phyloP scores from a whole-genome alignment of 768 basidiomycete species.

The Mycena amicta region DNA sequence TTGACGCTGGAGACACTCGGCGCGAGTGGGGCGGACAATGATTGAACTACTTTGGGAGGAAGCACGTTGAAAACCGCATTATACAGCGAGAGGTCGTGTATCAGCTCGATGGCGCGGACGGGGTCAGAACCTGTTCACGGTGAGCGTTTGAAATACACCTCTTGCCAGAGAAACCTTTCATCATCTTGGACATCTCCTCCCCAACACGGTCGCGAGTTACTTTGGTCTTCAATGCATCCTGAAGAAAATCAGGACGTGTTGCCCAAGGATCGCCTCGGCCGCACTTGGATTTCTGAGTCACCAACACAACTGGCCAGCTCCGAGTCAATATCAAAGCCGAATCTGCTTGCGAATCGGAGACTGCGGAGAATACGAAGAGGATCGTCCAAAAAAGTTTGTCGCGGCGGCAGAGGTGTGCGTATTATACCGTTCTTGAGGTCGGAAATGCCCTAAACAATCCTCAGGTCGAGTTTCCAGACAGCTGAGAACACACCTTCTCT shows the following conservation, averaged over 20 bases:
- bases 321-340: constrained; percentile 76
- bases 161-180: constrained; percentile 59
- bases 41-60: constrained; percentile 43
- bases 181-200: constrained; percentile 92
- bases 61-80: constrained; percentile 61
- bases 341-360: constrained; percentile 88
- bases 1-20: constrained; percentile 48
- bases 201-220: constrained; percentile 91
- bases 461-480: neutral
- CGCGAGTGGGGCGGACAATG: constrained; percentile 47
- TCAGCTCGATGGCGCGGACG: constrained; percentile 70
- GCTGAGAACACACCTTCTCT: constrained; percentile 52
- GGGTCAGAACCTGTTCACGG: constrained; percentile 69
- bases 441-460: constrained; percentile 63
- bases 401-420: constrained; percentile 85
- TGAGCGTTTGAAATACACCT: constrained; percentile 3
- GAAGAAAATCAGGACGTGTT: constrained; percentile 19
- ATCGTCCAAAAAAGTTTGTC: constrained; percentile 91
- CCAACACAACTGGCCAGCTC: constrained; percentile 66
- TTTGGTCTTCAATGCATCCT: constrained; percentile 73
- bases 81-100: constrained; percentile 74
- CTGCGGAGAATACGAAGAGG: constrained; percentile 91
- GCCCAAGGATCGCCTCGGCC: neutral
- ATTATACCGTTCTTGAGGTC: constrained; percentile 80
- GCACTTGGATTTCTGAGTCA: constrained; percentile 66